Evolutionary conservation across 192 early-diverging fungal genomes (phyloP), one percentile per base, ranked within the genome.

Genomic region (Coemansia sp.): DNA sequence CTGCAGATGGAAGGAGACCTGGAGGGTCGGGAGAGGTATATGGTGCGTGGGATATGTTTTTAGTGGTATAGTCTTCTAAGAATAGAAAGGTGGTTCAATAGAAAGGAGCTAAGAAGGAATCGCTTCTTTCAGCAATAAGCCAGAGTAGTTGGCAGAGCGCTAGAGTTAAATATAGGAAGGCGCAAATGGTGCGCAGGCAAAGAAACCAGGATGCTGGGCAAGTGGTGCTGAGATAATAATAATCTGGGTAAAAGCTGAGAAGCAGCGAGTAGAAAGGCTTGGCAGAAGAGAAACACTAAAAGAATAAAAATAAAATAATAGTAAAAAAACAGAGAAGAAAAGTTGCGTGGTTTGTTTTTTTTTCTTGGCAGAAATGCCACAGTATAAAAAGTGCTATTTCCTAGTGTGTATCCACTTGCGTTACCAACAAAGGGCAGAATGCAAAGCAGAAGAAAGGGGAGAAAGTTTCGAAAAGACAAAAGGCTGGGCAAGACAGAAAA

Each of bases 401-500:
- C 36, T 7, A 38, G 36, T 38, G 36, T 38, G 36, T 10, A 38
- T 38, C 5, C 10, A 10, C 10, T 38, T 38, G 36, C 36, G 36
- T 38, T 38, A 38, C 36, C n/a, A n/a, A n/a, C 36, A 38, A 38
- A 38, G 5, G 36, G 10, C 36, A 38, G 5, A 38, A 38, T 38
- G 36, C 36, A 38, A 38, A 38, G 36, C n/a, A n/a, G n/a, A n/a
- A 38, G 36, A 38, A 42, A n/a, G 25, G 49, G 17, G 29, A 54
- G 33, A 57, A 59, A 32, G 28, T 25, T 38, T 38, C n/a, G n/a
- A n/a, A n/a, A 38, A 38, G 36, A 38, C 52, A 59, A 59, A 50
- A 29, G 6, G 36, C 34, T 69, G 17, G 31, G n/a, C 29, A 40
- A 54, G 31, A 28, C 29, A 42, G 34, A 59, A 55, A n/a, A 42